Conservation (phyloP, 768 basidiomycete genomes). For the Dendrothele bispora region DNA sequence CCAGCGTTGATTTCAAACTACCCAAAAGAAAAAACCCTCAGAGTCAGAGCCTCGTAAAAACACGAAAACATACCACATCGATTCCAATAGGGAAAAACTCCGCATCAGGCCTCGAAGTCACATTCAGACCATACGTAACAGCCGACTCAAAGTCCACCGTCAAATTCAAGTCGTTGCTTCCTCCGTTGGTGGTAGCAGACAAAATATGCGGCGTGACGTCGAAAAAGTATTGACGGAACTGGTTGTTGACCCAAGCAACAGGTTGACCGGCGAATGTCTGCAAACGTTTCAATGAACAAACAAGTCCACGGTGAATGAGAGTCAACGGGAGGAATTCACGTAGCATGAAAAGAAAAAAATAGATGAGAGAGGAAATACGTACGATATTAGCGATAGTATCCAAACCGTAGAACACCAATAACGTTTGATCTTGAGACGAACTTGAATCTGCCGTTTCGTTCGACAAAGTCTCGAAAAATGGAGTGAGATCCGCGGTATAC, state of each 20-base stretch:
- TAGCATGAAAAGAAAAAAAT: not conserved
- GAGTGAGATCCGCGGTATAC: conserved; percentile 52
- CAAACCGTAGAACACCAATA: conserved; percentile 56
- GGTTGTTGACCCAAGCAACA: conserved; percentile 58
- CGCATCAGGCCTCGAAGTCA: conserved; percentile 46
- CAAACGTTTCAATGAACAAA: not conserved
- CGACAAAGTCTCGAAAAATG: conserved; percentile 32
- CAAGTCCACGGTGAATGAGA: not conserved
- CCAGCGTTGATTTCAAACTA: conserved; percentile 4
- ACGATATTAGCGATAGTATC: conserved; percentile 60
- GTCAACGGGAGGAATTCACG: not conserved
- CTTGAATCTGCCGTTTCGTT: too few species aligned
- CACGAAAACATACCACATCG: conserved; percentile 10
- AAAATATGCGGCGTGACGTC: conserved; percentile 46
- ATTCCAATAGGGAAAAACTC: conserved; percentile 39
- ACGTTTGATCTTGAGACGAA: conserved; percentile 28
- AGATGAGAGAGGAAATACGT: conserved; percentile 13
- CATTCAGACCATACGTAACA: conserved; percentile 52
- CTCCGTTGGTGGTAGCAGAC: conserved; percentile 21
- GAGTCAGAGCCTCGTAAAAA: not conserved
- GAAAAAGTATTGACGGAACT: conserved; percentile 54
- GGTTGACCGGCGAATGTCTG: conserved; percentile 52
- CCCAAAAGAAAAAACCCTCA: too few species aligned
- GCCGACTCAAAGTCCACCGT: conserved; percentile 56
- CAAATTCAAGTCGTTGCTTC: conserved; percentile 43